Evolutionary conservation across 179 eudicot genomes (phyloP), one percentile per base, ranked within the genome.

Genomic region (Kewa caespitosa): DNA sequence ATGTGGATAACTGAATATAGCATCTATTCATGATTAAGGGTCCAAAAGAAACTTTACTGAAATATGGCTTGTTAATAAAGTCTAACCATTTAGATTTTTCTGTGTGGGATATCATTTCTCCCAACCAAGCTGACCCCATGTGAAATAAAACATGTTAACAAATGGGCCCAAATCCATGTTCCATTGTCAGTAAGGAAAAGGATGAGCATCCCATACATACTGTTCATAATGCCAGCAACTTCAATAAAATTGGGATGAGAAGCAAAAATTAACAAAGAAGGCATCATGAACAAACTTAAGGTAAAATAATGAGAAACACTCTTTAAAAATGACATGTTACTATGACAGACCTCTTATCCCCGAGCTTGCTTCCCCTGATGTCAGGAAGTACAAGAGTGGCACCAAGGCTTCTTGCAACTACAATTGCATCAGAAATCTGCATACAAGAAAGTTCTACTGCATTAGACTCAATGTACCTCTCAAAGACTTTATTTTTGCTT

Each of bases 371-470:
- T 88, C 99, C 99, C 81, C 98, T 86, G 52, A 95, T 91, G 82
- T 95, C 98, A 42, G 99, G 99, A 81, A 95, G 82, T 48, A 95
- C 91, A 83, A 95, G 98, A 82, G 97, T 92, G 74, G 98, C 99
- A 76, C 95, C 87, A 38, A 95, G 88, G 79, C 83, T 86, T 86
- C 85, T 90, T 30, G 99, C 99, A 76, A 95, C 97, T n/a, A 86
- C 90, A 33, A 91, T 92, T 0, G 98, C 99, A 87, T 95, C 97
- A 76, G 98, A 84, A 81, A 95, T 88, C 99, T 95, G 87, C 67
- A 46, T 36, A 55, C 31, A 25, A 74, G 48, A 55, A 38, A 67
- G 20, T 8, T 42, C 33, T 18, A 48, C 55, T 48, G 38, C 15
- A 71, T 61, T 36, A 77, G 64, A 66, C 67, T 73, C 33, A 12